Base-by-base conservation (phyloP, 208 protist species). In the Spongospora subterranea region DNA sequence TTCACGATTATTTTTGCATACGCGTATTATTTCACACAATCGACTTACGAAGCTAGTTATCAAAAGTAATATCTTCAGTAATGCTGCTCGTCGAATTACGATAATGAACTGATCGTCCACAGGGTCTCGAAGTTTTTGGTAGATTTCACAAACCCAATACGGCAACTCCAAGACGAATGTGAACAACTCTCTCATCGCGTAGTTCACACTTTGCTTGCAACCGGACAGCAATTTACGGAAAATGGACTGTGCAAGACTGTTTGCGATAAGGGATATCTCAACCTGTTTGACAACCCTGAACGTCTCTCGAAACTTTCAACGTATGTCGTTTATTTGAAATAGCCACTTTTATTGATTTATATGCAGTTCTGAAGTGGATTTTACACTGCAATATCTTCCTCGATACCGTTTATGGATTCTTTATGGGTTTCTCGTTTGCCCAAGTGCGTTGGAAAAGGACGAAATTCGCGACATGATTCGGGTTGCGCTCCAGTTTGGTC, bases 41-140 rank as follows among this genome's bases (percentile, higher is more conserved):
- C 71, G 71, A 82, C 71, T 13, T 82, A 45, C n/a, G 71, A 82
- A 43, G 17, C 71, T n/a, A 82, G n/a, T n/a, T 82, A 82, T 82
- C 71, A 82, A 82, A 82, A 82, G 71, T 82, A 82, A 82, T 43
- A 20, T 13, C 6, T 6, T 20, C 17, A 29, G 50, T 60, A 24
- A 60, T n/a, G 20, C 54, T 65, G 54, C 29, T 65, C 54, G n/a
- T n/a, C n/a, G n/a, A 60, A 60, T 24, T 60, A 60, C 50, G 24
- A 6, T 6, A 60, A 6, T 82, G 6, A 39, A 35, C 6, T 82
- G 35, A 6, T 35, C 6, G 35, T 82, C 29, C 20, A 35, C n/a
- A 82, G 71, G 40, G 17, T 82, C 6, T 82, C 71, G 35, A 82
- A 82, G 71, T 82, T 82, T n/a, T 43, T 82, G n/a, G 35, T 82